A percentile compares a stretch with the other conserved stretches of the same genome.
Conservation (phyloP, 352 stramenopile species). For the Pythium scleroteichum region DNA sequence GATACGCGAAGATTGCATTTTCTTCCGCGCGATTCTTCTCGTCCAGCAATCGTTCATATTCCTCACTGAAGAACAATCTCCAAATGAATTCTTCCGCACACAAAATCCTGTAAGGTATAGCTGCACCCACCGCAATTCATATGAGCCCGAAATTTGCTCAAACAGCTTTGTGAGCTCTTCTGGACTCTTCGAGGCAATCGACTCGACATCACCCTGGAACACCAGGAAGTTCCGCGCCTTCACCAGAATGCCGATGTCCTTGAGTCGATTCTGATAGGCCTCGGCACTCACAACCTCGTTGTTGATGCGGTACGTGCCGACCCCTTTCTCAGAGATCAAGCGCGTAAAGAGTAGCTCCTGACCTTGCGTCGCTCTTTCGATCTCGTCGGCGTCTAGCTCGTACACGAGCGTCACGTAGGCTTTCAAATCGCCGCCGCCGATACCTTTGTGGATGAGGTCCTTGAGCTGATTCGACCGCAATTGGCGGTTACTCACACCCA, state of each 20-base stretch:
- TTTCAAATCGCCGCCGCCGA: conserved; percentile 31
- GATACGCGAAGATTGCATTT: conserved; percentile 93
- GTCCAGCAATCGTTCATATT: conserved; percentile 84
- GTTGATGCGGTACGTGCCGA: conserved; percentile 83
- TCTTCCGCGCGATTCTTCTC: conserved; percentile 94
- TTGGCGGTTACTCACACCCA: conserved; percentile 96
- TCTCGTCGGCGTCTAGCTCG: conserved; percentile 69
- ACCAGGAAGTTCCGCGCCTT: conserved; percentile 99
- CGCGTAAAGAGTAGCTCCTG: conserved; percentile 93
- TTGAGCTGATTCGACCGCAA: conserved; percentile 95
- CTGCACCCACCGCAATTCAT: conserved; percentile 67
- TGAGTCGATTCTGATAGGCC: conserved; percentile 93
- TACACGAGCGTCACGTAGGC: conserved; percentile 96
- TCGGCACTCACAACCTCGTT: conserved; percentile 85
- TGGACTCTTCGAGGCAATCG: conserved; percentile 95
- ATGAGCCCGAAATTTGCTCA: conserved; percentile 95
- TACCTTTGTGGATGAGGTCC: conserved; percentile 95
- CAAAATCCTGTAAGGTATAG: not conserved
- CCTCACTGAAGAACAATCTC: conserved; percentile 24
- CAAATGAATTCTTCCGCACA: conserved; percentile 1
- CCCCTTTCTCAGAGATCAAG: conserved; percentile 91
- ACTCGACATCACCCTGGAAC: conserved; percentile 99
- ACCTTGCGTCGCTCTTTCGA: conserved; percentile 37
- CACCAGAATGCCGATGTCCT: conserved; percentile 96
- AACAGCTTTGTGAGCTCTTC: conserved; percentile 97